Evolutionary conservation across 768 basidiomycete species (phyloP).

Genomic region (Naganishia kalamii): DNA sequence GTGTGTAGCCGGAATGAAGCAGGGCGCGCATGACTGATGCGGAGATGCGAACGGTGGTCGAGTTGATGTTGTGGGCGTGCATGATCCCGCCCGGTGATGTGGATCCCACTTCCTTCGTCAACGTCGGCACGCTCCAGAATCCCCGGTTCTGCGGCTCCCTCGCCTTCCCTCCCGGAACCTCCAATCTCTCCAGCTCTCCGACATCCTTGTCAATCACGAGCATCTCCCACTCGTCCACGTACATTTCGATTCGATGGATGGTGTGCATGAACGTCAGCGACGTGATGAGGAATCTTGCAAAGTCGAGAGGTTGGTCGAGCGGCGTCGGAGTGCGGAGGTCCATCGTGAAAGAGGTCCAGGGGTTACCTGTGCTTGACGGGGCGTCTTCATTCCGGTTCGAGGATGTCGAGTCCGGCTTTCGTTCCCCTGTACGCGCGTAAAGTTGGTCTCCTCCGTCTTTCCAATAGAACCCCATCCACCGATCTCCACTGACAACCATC

Average conservation of each 20-base stretch:
- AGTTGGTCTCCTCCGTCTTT: conserved; percentile 89
- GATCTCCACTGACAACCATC: conserved; percentile 53
- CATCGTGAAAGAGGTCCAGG: conserved; percentile 90
- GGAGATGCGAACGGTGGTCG: conserved; percentile 62
- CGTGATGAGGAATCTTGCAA: conserved; percentile 80
- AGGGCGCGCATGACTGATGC: conserved; percentile 62
- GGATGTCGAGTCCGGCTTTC: conserved; percentile 40
- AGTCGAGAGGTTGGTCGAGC: conserved; percentile 69
- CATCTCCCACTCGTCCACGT: conserved; percentile 62
- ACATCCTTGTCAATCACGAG: conserved; percentile 41
- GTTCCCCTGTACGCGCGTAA: conserved; percentile 69
- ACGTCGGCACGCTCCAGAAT: not conserved
- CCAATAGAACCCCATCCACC: conserved; percentile 97
- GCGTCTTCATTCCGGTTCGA: conserved; percentile 29
- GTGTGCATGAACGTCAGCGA: conserved; percentile 88
- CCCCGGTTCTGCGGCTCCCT: not conserved
- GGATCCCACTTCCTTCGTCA: conserved; percentile 47
- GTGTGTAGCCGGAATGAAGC: conserved; percentile 39
- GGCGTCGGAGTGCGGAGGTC: conserved; percentile 69
- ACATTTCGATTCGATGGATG: conserved; percentile 69
- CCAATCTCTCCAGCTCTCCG: not conserved
- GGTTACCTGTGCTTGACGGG: conserved; percentile 36
- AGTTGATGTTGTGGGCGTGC: conserved; percentile 61
- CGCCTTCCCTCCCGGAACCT: not conserved
- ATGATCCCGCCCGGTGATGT: conserved; percentile 59